Conservation (phyloP, 2,329 filamentous ascomycete genomes). For the Dothiorella sarmentorum region DNA sequence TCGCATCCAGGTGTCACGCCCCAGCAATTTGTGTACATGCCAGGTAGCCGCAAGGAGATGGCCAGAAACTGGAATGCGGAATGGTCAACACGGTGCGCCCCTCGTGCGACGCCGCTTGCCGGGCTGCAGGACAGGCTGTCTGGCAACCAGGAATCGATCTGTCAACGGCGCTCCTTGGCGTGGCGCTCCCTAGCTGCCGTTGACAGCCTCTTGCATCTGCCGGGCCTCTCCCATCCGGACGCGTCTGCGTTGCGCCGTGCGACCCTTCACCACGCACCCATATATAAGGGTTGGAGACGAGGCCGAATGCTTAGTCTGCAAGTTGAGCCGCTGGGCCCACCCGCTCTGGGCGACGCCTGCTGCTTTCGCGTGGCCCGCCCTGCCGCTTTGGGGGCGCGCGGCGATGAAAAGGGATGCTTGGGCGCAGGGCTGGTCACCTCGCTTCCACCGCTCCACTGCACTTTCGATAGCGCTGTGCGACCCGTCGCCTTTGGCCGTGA, state of each 20-base stretch:
- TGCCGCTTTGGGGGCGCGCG: constrained; percentile 8
- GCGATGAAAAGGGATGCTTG: constrained; percentile 13
- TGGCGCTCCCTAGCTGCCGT: constrained; percentile 17
- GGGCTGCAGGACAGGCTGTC: constrained; percentile 9
- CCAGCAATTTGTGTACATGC: constrained; percentile 9
- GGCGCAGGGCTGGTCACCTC: constrained; percentile 14
- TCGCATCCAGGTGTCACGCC: constrained; percentile 18
- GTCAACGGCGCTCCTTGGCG: constrained; percentile 16
- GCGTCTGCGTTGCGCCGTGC: constrained; percentile 7
- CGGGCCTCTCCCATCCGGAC: constrained; percentile 6
- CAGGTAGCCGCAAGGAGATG: constrained; percentile 7
- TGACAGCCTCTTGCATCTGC: constrained; percentile 16
- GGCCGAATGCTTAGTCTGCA: constrained; percentile 13
- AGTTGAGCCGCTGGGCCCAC: not conserved
- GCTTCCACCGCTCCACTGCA: constrained; percentile 14
- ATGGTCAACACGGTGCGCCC: constrained; percentile 18
- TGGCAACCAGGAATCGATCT: constrained; percentile 20
- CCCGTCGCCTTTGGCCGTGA: constrained; percentile 16
- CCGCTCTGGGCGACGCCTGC: constrained; percentile 13
- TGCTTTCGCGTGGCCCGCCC: constrained; percentile 13
- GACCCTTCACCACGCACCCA: not conserved
- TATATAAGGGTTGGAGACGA: constrained; percentile 2
- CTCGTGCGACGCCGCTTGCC: constrained; percentile 16
- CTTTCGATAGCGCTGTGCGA: constrained; percentile 19
- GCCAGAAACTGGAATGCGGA: constrained; percentile 17